Evolutionary conservation across 805 yeast species (phyloP), one percentile per base, ranked within the genome.

Genomic region (Suhomyces pyralidae): DNA sequence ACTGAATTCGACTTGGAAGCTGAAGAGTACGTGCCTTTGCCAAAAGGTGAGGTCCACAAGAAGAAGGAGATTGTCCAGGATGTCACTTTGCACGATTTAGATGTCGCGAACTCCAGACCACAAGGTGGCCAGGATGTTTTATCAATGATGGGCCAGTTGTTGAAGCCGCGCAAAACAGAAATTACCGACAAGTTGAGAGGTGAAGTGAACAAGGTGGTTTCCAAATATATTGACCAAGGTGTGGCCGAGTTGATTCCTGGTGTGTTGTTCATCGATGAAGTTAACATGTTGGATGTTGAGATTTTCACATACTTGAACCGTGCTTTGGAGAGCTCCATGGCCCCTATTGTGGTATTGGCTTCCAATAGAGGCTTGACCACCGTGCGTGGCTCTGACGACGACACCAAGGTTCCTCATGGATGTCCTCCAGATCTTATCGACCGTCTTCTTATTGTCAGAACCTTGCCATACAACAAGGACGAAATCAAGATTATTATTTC

Each of bases 1-100:
- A 91, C 99, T 8, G 99, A 94, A 74, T 94, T 92, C 63, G 99
- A 94, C 71, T 81, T 96, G 55, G 98, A 94, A 79, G 97, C 98
- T 25, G 97, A 96, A 73, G 98, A 94, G 73, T 94, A 94, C 70
- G 98, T 94, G 20, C 97, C 99, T 43, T 80, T 96, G 62, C 99
- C 99, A 55, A 96, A 94, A 75, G 99, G 99, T 50, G 99, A 94
- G 71, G 96, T 94, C 45, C 99, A 94, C 77, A 92, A 93, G 69
- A 91, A 94, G 80, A 94, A 94, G 70, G 98, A 94, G 72, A 91
- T 93, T 62, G 96, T 94, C 19, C 99, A 94, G 75, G 97, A 94
- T 61, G 97, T 94, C 45, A 90, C 98, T 3, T 80, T 94, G 61
- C 97, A 94, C 69, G 99, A 94, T 69, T 80, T 94, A 67, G 99